Conservation (phyloP, 257 asterid genomes). For the Solanum lignicaule region DNA sequence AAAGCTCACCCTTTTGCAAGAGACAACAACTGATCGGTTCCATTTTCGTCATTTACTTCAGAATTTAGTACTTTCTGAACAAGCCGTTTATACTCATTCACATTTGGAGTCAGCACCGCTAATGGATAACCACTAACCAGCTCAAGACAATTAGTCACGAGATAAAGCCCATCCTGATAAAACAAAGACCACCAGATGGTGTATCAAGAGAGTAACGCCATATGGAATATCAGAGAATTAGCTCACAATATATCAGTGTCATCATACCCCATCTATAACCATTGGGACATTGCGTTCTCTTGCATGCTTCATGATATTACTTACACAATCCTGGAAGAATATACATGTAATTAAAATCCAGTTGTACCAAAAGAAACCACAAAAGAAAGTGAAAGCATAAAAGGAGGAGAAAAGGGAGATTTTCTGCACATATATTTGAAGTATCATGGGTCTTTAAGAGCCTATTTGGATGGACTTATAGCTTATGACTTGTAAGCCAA, state of each 20-base stretch:
- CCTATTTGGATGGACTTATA: background rate
- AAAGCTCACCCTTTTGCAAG: conserved; percentile 64
- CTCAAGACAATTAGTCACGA: conserved; percentile 69
- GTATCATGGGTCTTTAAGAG: background rate
- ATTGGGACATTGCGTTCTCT: conserved; percentile 76
- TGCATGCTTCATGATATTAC: conserved; percentile 81
- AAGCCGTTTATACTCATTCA: conserved; percentile 90
- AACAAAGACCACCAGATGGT: background rate
- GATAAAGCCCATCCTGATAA: conserved; percentile 90
- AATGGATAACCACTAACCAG: conserved; percentile 73
- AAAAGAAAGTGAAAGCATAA: conserved; percentile 1
- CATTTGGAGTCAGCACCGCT: conserved; percentile 91
- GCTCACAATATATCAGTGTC: background rate
- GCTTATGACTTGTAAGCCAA: background rate
- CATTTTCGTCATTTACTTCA: conserved; percentile 65
- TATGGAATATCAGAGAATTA: conserved; percentile 5
- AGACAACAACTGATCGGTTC: conserved; percentile 58
- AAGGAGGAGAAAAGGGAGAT: background rate
- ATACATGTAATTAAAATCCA: background rate
- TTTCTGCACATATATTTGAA: background rate
- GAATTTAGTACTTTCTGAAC: conserved; percentile 60
- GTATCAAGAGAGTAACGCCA: background rate
- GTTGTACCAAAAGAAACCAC: background rate
- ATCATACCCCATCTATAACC: conserved; percentile 85
- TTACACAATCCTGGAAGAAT: conserved; percentile 70